Evolutionary conservation across 1,284 basidiomycete species (phyloP), one percentile per base, ranked within the genome.

Genomic region (Sanghuangporus weigelae): DNA sequence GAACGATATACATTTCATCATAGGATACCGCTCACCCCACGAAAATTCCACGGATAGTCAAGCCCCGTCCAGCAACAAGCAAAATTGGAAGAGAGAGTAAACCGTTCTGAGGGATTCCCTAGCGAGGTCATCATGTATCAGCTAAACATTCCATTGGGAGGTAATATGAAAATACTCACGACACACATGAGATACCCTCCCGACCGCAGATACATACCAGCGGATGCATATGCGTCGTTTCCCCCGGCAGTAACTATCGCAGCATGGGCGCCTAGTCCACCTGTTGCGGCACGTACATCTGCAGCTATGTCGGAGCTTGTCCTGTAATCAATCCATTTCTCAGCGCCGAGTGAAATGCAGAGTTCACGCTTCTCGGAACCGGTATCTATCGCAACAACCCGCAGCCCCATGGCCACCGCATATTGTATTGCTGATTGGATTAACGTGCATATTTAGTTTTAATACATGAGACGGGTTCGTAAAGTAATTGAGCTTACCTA

Each of bases 291-390:
- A 72, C 83, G 80, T 66, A 93, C 81, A 38, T 85, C 86, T 46
- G 74, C 76, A 38, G 87, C 83, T 61, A 91, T 77, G 69, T 91
- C 79, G 63, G 82, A 79, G 12, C 77, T 78, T 71, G 82, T 79
- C 68, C 80, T 84, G 78, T 92, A 94, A 77, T 96, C 92, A 68
- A 95, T 81, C 83, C 88, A 95, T 59, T 79, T 79, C 68, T 90
- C 86, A 0, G 91, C 91, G 51, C 93, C 93, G 59, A 94, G 85
- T 35, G 80, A 75, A 65, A 79, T 69, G 72, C 83, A 85, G 14
- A 95, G 81, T 57, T 85, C 78, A 70, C 83, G 81, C 80, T 95
- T 95, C 68, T 90, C 89, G 2, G 77, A 82, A 39, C 93, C 92
- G 2, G 86, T 86, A 69, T 92, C 87, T 71, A 94, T 84, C 19